phyloP scores from a whole-genome alignment of 352 stramenopile species.

The Pythium coloratum region DNA sequence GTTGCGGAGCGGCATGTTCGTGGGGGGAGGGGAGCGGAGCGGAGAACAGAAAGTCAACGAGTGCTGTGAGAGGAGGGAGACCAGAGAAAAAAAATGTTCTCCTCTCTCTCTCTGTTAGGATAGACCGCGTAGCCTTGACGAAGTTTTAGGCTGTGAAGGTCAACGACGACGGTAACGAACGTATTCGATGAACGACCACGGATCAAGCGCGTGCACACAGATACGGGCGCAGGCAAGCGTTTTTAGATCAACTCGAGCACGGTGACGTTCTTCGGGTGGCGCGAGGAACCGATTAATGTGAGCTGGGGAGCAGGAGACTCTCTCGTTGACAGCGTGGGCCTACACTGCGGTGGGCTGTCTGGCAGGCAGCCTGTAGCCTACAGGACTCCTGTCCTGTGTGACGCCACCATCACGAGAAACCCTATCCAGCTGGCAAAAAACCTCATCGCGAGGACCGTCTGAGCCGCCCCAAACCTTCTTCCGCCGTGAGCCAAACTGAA shows the following conservation, averaged over 20 bases:
- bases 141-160: neutral
- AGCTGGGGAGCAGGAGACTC: slow-evolving; percentile 12
- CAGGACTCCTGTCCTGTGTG: neutral
- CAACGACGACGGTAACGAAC: neutral
- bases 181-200: neutral
- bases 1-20: slow-evolving; percentile 27
- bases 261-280: neutral
- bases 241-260: neutral
- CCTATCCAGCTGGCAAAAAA: slow-evolving; percentile 8
- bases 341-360: neutral
- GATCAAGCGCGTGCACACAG: neutral
- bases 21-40: slow-evolving; percentile 9
- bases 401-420: neutral
- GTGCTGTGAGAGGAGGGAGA: neutral
- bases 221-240: neutral
- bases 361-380: neutral
- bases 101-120: neutral
- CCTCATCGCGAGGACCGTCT: neutral
- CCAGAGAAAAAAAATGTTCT: neutral
- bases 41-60: slow-evolving; percentile 6
- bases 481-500: neutral
- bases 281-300: slow-evolving; percentile 27
- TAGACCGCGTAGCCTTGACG: neutral
- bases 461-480: too few relatives aligned
- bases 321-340: neutral